Evolutionary conservation across 2,329 filamentous ascomycete genomes (phyloP), one percentile per base, ranked within the genome.

Genomic region (Diaporthe destruens): DNA sequence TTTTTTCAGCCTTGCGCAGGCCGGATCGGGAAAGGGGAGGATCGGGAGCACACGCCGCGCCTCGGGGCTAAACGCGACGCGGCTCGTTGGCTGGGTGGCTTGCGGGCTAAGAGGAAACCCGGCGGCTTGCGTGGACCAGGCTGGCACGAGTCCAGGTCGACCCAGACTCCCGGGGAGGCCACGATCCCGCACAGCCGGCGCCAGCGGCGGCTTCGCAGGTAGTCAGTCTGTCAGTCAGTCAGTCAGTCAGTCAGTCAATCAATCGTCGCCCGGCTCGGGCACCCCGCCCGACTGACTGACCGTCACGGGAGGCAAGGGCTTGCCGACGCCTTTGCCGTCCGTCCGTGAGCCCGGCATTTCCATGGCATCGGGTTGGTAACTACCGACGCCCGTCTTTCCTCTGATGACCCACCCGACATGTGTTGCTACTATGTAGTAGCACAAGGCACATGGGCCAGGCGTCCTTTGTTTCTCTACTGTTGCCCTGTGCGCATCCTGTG

Each of bases 1-100:
- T 65, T 65, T 65, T 51, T 65, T 65, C 59, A 65, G 59, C 59
- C 59, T 51, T 65, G 32, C 61, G 61, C 29, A 51, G 61, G 44
- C 59, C 61, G 44, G 44, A 65, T 65, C 44, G 32, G 61, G 44
- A 51, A 49, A 34, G 23, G 25, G 61, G 51, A 51, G 61, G 61
- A 65, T 51, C 61, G 23, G 44, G 61, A 39, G 61, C 61, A 47
- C 42, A 51, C 44, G 44, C 61, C 61, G 61, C 61, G 61, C 16
- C 61, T 11, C n/a, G 9, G 44, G 39, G 61, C 44, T 53, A 39
- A 39, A 39, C 39, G 44, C 39, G 39, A 66, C 47, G 61, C 61
- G 61, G 44, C 32, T 51, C 29, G 44, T 29, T 29, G 6, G 20
- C 11, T 34, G 42, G 25, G 42, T 20, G 23, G 25, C 11, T 36